phyloP scores from a whole-genome alignment of 306 rosid genomes.

The Vicia sativa region DNA sequence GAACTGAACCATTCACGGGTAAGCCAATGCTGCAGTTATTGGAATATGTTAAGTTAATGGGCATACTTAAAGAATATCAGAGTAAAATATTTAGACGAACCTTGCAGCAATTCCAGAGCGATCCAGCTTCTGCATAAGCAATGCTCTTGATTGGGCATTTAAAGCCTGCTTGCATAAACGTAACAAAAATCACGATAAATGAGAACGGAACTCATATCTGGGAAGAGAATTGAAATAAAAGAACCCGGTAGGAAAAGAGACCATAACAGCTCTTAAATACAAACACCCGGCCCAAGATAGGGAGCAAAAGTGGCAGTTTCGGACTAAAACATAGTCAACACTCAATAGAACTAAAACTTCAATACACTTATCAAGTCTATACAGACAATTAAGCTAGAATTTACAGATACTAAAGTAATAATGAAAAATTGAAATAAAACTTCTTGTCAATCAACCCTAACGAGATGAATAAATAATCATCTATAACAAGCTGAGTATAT shows the following conservation, averaged over 20 bases:
- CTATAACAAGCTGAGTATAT: slow-evolving; percentile 6
- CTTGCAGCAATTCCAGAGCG: slow-evolving; percentile 94
- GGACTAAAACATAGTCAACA: slow-evolving; percentile 8
- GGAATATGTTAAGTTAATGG: slow-evolving; percentile 20
- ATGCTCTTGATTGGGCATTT: slow-evolving; percentile 96
- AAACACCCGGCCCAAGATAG: neutral
- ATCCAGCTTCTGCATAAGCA: slow-evolving; percentile 94
- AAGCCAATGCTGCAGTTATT: slow-evolving; percentile 72
- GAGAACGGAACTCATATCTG: slow-evolving; percentile 12
- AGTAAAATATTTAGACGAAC: slow-evolving; percentile 47
- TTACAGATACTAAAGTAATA: neutral
- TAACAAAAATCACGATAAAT: slow-evolving; percentile 24
- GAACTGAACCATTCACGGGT: slow-evolving; percentile 73
- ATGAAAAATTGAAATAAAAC: neutral
- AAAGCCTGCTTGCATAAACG: slow-evolving; percentile 60
- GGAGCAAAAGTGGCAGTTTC: neutral
- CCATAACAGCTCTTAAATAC: slow-evolving; percentile 1
- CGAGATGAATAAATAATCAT: slow-evolving; percentile 14
- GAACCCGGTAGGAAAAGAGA: neutral
- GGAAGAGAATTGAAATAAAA: neutral
- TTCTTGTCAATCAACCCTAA: slow-evolving; percentile 19
- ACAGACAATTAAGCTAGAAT: slow-evolving; percentile 11
- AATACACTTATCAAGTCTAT: slow-evolving; percentile 8
- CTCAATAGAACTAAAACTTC: slow-evolving; percentile 22
- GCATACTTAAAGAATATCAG: neutral